Evolutionary conservation across 345 rosid species (phyloP).

Genomic region (Rhizophora apiculata): DNA sequence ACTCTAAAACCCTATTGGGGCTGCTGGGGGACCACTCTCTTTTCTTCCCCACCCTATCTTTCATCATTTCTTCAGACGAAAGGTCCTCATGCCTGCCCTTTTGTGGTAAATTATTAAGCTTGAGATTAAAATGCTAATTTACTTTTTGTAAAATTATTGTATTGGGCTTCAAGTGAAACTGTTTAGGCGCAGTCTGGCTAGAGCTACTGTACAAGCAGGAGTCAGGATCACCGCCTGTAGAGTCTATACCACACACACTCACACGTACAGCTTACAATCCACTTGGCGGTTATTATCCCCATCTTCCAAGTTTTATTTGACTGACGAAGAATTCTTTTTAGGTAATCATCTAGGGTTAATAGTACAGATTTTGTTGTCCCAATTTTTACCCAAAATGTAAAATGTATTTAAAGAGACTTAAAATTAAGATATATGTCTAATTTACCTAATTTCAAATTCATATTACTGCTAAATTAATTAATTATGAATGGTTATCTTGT

Average conservation of each 20-base stretch:
- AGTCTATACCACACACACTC: slow-evolving; percentile 6
- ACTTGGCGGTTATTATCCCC: slow-evolving; percentile 19
- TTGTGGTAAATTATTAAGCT: not conserved
- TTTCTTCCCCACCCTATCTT: slow-evolving; percentile 6
- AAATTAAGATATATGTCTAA: no score
- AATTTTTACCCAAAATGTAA: no score
- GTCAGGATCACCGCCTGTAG: slow-evolving; percentile 32
- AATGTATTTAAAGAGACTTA: no score
- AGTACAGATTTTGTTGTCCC: no score
- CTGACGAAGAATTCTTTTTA: no score
- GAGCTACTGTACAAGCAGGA: not conserved
- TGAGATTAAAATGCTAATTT: not conserved
- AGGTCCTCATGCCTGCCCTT: slow-evolving; percentile 14
- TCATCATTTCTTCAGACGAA: slow-evolving; percentile 42
- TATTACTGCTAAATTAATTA: no score
- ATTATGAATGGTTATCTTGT: slow-evolving; percentile 4
- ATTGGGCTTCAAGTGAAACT: not conserved
- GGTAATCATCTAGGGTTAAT: no score
- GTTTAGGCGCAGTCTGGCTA: not conserved
- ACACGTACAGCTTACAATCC: slow-evolving; percentile 14
- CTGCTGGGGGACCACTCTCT: slow-evolving; percentile 22
- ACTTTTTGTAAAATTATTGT: not conserved
- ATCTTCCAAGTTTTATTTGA: no score
- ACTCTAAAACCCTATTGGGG: slow-evolving; percentile 23
- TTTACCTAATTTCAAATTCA: no score